Evolutionary conservation across 371 early-diverging fungal species (phyloP), one percentile per base, ranked within the genome.

Genomic region (Hamiltosporidium magnivora): DNA sequence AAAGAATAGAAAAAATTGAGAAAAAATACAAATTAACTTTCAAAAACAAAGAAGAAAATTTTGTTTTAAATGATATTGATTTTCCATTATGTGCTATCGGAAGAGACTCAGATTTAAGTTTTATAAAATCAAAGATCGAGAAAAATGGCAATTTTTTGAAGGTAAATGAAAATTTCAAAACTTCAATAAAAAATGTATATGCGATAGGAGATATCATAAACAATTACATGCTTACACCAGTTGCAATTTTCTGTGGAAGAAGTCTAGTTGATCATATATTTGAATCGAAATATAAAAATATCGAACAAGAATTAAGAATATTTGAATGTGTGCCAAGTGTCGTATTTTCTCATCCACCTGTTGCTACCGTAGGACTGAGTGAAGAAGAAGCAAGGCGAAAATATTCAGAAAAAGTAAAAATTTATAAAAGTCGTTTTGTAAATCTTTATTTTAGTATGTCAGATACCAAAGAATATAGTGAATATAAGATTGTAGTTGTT

Each of bases 191-290:
- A 12, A 84, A 85, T 39, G 80, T 94, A 6, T 90, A 86, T 82
- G 89, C 93, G 4, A 83, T 96, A 3, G 96, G 96, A 52, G 96
- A 96, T 81, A 89, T 92, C 46, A 89, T 88, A 72, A 93, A 93
- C 64, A 79, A 85, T 61, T 86, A 86, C 42, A 88, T 90, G 84
- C 84, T 96, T 67, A 96, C 96, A 14, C 95, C 95, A 49, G 82
- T 78, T 67, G 71, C 58, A 46, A 61, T 73, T 39, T 69, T 93
- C 58, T 93, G 93, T 0, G 95, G 93, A 9, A 87, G 96, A 66
- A 79, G 83, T 9, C 72, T 83, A 44, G 58, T 86, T 36, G 89
- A 90, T 81, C 25, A 25, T 25, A 25, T 25, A 25, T 25, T 25
- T 25, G 25, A 25, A 25, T 25, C 25, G 25, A 85, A 93, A 56